These are phyloP conservation scores for Polytrichum commune DNA, from an alignment of 225 moss, liverwort and hornwort species.

Conservation along the genomic window DNA sequence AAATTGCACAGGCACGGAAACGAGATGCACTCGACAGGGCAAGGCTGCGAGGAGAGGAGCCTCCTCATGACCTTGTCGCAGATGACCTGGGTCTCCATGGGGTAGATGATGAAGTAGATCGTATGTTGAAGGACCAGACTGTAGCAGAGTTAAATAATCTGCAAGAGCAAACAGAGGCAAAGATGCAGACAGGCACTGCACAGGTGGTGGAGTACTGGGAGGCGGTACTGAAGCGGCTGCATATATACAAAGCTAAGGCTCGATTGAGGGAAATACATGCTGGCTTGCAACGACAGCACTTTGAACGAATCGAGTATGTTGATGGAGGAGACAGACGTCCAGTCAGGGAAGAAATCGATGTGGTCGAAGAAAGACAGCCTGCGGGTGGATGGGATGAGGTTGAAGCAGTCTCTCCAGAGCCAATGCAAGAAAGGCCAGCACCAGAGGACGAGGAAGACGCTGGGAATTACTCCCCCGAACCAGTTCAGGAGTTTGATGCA, in stretches of 20 bases:
- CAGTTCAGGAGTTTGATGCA: constrained; percentile 65
- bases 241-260: constrained; percentile 92
- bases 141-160: constrained; percentile 62
- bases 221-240: constrained; percentile 84
- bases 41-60: constrained; percentile 79
- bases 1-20: constrained; percentile 77
- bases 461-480: constrained; percentile 86
- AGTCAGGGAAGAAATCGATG: constrained; percentile 32
- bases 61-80: constrained; percentile 74
- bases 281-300: constrained; percentile 78
- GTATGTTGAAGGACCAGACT: constrained; percentile 66
- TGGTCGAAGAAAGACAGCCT: constrained; percentile 40
- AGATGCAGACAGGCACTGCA: constrained; percentile 82
- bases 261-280: constrained; percentile 79
- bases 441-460: constrained; percentile 74
- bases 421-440: constrained; percentile 32
- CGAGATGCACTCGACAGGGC: constrained; percentile 83
- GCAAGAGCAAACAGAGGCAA: constrained; percentile 74
- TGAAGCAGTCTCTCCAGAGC: constrained; percentile 63
- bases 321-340: constrained; percentile 29
- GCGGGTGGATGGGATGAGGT: constrained; percentile 41
- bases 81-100: constrained; percentile 87
- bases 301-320: constrained; percentile 65
- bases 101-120: constrained; percentile 80
- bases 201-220: constrained; percentile 98